Conservation (phyloP, 2,329 filamentous ascomycete species). For the Colletotrichum filicis region DNA sequence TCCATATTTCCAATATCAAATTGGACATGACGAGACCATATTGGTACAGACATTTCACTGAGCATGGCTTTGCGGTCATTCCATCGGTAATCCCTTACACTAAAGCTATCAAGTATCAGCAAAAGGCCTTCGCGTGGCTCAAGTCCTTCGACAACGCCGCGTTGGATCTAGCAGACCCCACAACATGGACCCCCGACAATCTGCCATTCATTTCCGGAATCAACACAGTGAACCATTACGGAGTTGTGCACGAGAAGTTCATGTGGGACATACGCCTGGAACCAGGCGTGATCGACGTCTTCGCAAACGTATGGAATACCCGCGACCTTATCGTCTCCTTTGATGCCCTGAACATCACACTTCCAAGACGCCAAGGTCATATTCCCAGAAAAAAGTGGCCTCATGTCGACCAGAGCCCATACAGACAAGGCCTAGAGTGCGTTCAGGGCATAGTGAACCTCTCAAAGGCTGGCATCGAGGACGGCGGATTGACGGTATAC, state of each 20-base stretch:
- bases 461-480: conserved; percentile 30
- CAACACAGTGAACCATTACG: conserved; percentile 40
- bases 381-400: conserved; percentile 38
- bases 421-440: conserved; percentile 41
- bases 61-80: conserved; percentile 56
- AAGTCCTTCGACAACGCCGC: conserved; percentile 37
- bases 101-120: conserved; percentile 47
- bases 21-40: conserved; percentile 31
- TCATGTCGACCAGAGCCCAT: conserved; percentile 44
- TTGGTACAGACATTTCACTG: conserved; percentile 47
- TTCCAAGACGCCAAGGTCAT: conserved; percentile 41
- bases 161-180: conserved; percentile 40
- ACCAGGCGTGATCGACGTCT: conserved; percentile 50
- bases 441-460: conserved; percentile 43
- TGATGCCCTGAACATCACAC: conserved; percentile 54
- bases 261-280: conserved; percentile 52
- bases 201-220: conserved; percentile 47
- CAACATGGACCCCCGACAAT: conserved; percentile 48
- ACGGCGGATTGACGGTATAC: conserved; percentile 36
- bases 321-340: conserved; percentile 57
- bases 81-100: conserved; percentile 56
- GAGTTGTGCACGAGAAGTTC: conserved; percentile 50
- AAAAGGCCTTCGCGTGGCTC: conserved; percentile 39
- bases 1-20: not conserved
- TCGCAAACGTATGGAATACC: conserved; percentile 52